Evolutionary conservation across 768 basidiomycete genomes (phyloP), one percentile per base, ranked within the genome.

Genomic region (Sporobolomyces phaffii): DNA sequence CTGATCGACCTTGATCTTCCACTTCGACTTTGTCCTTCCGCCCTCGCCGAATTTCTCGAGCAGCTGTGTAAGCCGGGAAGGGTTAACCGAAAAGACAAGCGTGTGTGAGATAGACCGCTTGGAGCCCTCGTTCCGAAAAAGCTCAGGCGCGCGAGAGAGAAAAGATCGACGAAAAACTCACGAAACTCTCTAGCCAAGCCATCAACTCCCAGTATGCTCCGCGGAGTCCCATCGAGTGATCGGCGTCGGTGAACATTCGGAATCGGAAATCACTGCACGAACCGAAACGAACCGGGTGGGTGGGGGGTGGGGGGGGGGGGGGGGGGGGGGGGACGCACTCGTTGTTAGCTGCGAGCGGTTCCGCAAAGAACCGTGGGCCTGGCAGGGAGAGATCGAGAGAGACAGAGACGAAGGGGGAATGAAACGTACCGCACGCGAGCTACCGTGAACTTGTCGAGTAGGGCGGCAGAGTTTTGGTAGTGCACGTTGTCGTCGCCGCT

Each of bases 401-500:
- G 43, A 44, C 43, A 31, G 14, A 26, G 31, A 38, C n/a, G n/a
- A n/a, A n/a, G n/a, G 7, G 43, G 7, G 43, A 44, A 10, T 18
- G 14, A 26, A 22, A 38, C 43, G 20, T 38, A 82, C 73, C 87
- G 81, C 49, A 97, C 83, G 62, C 85, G 80, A 29, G 81, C 86
- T 73, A 81, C 80, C 0, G 92, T 97, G 72, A 99, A 83, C 86
- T 96, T 92, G 78, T 98, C 94, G 40, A 99, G 78, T 74, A 99
- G 75, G 72, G 89, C 89, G 17, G 91, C 91, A 60, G 88, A 86
- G 79, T 99, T 93, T 43, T 88, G 84, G 74, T 84, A 92, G 78
- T 99, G 96, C 49, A 99, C 92, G 75, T 98, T 98, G 76, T 98
- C 94, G 76, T 98, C 94, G 13, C 87, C 94, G 72, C 87, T 91